phyloP scores from a whole-genome alignment of 345 rosid genomes.

The Arabidopsis suecica region DNA sequence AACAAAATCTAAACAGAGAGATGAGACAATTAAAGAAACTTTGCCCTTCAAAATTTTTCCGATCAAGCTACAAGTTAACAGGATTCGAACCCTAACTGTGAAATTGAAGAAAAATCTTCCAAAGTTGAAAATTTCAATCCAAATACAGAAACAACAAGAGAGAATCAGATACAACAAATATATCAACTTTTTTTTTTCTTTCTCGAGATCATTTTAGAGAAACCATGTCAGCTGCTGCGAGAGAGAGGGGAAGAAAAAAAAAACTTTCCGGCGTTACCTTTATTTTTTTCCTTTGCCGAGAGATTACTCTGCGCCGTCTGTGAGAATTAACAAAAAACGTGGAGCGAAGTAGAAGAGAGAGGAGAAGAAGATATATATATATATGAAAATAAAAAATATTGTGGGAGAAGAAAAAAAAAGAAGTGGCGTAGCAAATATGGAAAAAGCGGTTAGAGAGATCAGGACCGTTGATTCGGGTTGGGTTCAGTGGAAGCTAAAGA shows the following conservation, averaged over 20 bases:
- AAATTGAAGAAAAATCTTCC: not conserved
- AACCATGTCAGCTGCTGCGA: not conserved
- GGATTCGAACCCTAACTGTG: slow-evolving; percentile 7
- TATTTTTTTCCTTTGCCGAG: slow-evolving; percentile 8
- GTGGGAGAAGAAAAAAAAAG: not conserved
- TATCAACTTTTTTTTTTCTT: slow-evolving; percentile 6
- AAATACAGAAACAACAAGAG: slow-evolving; percentile 9
- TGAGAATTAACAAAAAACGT: slow-evolving; percentile 33
- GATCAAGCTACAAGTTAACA: slow-evolving; percentile 24
- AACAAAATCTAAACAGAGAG: slow-evolving; percentile 14
- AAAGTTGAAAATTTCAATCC: slow-evolving; percentile 8
- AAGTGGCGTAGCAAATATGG: slow-evolving; percentile 40
- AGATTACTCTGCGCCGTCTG: slow-evolving; percentile 43
- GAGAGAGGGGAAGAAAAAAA: not conserved
- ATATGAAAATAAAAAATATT: not conserved
- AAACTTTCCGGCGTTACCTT: slow-evolving; percentile 38
- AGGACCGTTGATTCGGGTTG: slow-evolving; percentile 39
- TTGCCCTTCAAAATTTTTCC: not conserved
- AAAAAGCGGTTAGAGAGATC: slow-evolving; percentile 33
- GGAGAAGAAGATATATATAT: slow-evolving; percentile 6
- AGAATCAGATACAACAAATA: slow-evolving; percentile 19
- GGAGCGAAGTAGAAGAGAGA: slow-evolving; percentile 8
- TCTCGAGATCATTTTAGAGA: slow-evolving; percentile 4
- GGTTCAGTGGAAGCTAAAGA: slow-evolving; percentile 5
- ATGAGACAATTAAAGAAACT: slow-evolving; percentile 12